Evolutionary conservation across 179 eudicot species (phyloP).

Genomic region (Heliamphora pulchella): DNA sequence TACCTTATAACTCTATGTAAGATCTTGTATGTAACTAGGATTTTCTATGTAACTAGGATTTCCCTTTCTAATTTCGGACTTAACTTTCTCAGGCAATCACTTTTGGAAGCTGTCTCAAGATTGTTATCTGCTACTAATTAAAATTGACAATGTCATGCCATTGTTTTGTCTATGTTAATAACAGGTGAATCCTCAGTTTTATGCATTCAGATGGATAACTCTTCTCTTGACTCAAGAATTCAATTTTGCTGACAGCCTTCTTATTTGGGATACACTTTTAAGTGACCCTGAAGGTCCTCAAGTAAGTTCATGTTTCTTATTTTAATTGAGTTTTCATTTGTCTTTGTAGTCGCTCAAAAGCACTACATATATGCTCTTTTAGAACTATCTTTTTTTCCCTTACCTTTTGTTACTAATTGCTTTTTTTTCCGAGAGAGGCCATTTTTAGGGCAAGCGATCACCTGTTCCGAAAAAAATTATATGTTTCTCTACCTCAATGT

Average conservation of each 20-base stretch:
- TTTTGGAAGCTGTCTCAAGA: neutral
- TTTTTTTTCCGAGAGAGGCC: too few relatives aligned
- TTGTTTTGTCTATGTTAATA: conserved; percentile 11
- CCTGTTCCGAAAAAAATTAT: too few relatives aligned
- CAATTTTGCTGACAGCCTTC: conserved; percentile 74
- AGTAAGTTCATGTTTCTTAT: conserved; percentile 36
- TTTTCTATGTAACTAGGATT: too few relatives aligned
- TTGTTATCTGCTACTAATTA: neutral
- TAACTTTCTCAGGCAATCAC: too few relatives aligned
- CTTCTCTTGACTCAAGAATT: conserved; percentile 96
- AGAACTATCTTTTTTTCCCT: too few relatives aligned
- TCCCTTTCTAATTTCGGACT: too few relatives aligned
- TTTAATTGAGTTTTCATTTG: neutral
- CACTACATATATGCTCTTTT: too few relatives aligned
- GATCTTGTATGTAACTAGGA: too few relatives aligned
- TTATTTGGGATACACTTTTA: conserved; percentile 87
- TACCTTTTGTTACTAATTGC: too few relatives aligned
- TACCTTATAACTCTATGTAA: too few relatives aligned
- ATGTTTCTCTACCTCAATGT: too few relatives aligned
- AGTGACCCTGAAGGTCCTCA: conserved; percentile 99
- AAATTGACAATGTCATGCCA: conserved; percentile 4
- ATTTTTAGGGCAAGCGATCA: too few relatives aligned
- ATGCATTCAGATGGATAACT: conserved; percentile 97
- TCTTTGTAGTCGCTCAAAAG: neutral
- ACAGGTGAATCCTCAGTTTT: conserved; percentile 98